These are phyloP conservation scores for Aureobasidium sp. DNA, from an alignment of 2,329 filamentous ascomycete species.

Conservation along the genomic window DNA sequence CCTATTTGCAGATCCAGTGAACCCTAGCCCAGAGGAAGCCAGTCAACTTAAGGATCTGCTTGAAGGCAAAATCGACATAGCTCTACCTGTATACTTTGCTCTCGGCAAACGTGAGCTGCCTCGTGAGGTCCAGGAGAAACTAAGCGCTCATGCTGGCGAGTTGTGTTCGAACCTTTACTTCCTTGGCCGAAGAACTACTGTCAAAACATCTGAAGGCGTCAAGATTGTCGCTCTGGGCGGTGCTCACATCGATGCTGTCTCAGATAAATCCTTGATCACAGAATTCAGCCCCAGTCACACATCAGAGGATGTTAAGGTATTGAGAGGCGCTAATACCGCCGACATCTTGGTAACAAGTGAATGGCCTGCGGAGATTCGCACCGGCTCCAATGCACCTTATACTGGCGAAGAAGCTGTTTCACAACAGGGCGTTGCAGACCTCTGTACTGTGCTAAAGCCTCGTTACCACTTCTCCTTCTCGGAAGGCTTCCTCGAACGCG, in stretches of 20 bases:
- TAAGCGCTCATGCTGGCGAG: conserved; percentile 59
- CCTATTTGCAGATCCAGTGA: conserved; percentile 59
- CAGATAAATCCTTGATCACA: conserved; percentile 55
- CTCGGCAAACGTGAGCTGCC: conserved; percentile 69
- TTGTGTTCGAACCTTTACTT: conserved; percentile 88
- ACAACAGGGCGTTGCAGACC: conserved; percentile 63
- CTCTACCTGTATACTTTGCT: conserved; percentile 85
- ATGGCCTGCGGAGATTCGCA: conserved; percentile 71
- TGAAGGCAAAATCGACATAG: conserved; percentile 60
- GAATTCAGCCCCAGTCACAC: conserved; percentile 17
- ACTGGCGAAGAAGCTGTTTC: conserved; percentile 35
- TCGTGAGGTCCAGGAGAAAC: conserved; percentile 57
- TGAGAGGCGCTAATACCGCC: conserved; percentile 66
- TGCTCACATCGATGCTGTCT: conserved; percentile 31
- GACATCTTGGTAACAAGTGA: conserved; percentile 82
- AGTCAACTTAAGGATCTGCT: conserved; percentile 56
- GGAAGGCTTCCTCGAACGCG: conserved; percentile 74
- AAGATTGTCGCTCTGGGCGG: conserved; percentile 84
- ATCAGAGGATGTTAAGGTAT: conserved; percentile 38
- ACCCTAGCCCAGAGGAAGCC: conserved; percentile 26
- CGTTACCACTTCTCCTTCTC: conserved; percentile 80
- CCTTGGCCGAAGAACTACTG: conserved; percentile 75
- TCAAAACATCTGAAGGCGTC: conserved; percentile 83
- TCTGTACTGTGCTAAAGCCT: conserved; percentile 74
- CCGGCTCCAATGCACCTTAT: conserved; percentile 55